phyloP scores from a whole-genome alignment of 805 yeast species.

The Yarrowia sp. region DNA sequence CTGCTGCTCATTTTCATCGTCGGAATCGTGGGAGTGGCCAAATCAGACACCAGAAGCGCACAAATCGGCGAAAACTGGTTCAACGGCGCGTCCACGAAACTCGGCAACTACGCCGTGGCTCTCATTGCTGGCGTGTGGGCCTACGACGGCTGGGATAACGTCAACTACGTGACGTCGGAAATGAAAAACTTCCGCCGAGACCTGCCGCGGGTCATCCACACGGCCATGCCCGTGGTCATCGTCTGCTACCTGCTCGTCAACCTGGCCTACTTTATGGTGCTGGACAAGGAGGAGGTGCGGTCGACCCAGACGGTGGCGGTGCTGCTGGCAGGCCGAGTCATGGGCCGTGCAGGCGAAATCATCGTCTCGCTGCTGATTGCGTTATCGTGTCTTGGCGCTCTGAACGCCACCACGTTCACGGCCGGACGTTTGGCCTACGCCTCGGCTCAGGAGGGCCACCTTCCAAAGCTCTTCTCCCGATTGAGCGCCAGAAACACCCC shows the following conservation, averaged over 20 bases:
- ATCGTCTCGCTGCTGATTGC: conserved; percentile 51
- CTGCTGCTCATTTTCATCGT: conserved; percentile 47
- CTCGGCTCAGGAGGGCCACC: conserved; percentile 49
- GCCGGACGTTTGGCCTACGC: conserved; percentile 51
- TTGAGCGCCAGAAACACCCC: conserved; percentile 48
- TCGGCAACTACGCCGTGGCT: conserved; percentile 51
- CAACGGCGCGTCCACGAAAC: conserved; percentile 45
- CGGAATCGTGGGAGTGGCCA: conserved; percentile 45
- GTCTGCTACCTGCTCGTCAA: conserved; percentile 51
- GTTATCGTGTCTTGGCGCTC: conserved; percentile 53
- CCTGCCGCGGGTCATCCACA: conserved; percentile 52
- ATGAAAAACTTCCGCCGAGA: conserved; percentile 51
- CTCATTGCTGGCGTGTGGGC: conserved; percentile 56
- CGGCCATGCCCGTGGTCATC: conserved; percentile 53
- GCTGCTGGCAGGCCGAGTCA: conserved; percentile 47
- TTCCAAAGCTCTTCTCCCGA: conserved; percentile 49
- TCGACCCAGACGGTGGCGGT: conserved; percentile 51
- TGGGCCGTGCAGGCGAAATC: conserved; percentile 47
- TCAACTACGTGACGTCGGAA: conserved; percentile 54
- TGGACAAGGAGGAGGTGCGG: conserved; percentile 63
- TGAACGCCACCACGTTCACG: conserved; percentile 53
- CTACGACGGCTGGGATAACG: conserved; percentile 56
- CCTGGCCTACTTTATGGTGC: conserved; percentile 65
- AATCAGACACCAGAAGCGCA: conserved; percentile 9
- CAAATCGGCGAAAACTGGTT: conserved; percentile 36